Conservation (phyloP, 208 protist genomes). For the Leishmania tarentolae region DNA sequence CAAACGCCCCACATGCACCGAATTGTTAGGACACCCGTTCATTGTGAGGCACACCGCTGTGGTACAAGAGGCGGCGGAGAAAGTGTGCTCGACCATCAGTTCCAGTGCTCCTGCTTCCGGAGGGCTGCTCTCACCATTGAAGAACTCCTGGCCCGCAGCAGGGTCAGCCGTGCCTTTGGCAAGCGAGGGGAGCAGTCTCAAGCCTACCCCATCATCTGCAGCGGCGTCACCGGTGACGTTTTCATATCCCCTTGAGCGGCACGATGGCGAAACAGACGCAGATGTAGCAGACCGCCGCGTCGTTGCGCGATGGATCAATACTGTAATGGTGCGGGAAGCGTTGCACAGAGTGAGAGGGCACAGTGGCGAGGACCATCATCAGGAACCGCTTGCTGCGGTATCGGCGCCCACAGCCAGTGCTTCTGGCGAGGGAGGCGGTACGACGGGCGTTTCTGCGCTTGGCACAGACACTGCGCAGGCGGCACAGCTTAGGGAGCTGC, state of each 20-base stretch:
- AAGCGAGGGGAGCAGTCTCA: neutral
- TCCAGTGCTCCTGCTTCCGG: neutral
- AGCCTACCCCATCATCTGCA: neutral
- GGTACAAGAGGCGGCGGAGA: neutral
- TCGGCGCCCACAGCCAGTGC: neutral
- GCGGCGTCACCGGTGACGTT: neutral
- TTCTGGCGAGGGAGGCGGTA: neutral
- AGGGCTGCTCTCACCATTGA: neutral
- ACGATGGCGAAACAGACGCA: conserved; percentile 13
- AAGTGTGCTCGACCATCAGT: neutral
- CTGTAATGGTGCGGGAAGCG: neutral
- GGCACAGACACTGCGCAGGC: neutral
- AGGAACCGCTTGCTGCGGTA: neutral
- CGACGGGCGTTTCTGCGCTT: neutral
- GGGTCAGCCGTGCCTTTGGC: neutral
- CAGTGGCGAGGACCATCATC: neutral
- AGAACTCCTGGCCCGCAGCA: neutral
- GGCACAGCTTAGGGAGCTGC: neutral
- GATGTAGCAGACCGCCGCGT: conserved; percentile 22
- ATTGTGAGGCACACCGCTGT: conserved; percentile 31
- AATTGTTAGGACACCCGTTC: conserved; percentile 81
- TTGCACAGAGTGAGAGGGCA: neutral
- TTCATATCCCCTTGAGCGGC: conserved; percentile 6
- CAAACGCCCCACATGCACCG: conserved; percentile 59
- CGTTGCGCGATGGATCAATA: conserved; percentile 19